A percentile compares a stretch with the other conserved stretches of the same genome.
phyloP scores from a whole-genome alignment of 768 basidiomycete species.

The Rickenella mellea region DNA sequence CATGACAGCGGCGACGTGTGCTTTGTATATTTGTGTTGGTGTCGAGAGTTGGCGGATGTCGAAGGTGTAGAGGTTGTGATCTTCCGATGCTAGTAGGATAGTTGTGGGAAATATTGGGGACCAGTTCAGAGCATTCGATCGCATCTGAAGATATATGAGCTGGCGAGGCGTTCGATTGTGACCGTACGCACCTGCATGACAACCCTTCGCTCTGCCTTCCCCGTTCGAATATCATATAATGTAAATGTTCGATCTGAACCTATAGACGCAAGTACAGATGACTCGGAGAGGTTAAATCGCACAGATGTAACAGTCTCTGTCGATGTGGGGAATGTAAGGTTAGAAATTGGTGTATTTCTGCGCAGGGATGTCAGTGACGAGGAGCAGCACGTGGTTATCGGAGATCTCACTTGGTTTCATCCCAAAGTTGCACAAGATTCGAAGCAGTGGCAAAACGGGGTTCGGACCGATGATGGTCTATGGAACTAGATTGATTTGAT shows the following conservation, averaged over 20 bases:
- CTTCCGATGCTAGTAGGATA: constrained; percentile 92
- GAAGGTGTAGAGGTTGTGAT: constrained; percentile 97
- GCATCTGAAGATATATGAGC: constrained; percentile 44
- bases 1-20: constrained; percentile 94
- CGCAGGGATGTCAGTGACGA: neutral
- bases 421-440: constrained; percentile 93
- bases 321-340: constrained; percentile 78
- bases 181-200: constrained; percentile 69
- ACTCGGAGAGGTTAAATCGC: constrained; percentile 89
- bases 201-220: constrained; percentile 86
- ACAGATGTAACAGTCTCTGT: constrained; percentile 84
- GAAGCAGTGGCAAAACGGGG: constrained; percentile 92
- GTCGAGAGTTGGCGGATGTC: constrained; percentile 78
- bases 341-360: constrained; percentile 79
- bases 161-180: neutral
- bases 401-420: constrained; percentile 77
- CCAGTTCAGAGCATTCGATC: constrained; percentile 85
- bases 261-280: constrained; percentile 88
- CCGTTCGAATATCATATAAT: constrained; percentile 92
- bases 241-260: constrained; percentile 95
- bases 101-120: constrained; percentile 92
- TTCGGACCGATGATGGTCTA: constrained; percentile 88
- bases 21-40: constrained; percentile 93
- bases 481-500: constrained; percentile 43
- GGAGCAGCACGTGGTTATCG: constrained; percentile 3